phyloP scores from a whole-genome alignment of 2,329 filamentous ascomycete genomes.

The Calonectria naviculata region DNA sequence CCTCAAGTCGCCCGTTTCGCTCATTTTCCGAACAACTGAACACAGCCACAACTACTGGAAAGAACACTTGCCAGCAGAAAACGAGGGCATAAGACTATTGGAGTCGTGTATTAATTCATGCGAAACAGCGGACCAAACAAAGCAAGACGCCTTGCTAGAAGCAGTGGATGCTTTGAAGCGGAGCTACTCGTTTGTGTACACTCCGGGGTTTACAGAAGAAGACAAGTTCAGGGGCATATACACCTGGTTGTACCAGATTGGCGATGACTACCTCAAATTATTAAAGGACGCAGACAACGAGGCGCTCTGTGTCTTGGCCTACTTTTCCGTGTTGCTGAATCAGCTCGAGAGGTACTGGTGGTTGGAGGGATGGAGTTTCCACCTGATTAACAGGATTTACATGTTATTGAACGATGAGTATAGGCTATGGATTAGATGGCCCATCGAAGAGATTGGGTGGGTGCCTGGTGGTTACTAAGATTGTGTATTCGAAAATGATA shows the following conservation, averaged over 20 bases:
- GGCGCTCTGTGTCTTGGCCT: conserved; percentile 14
- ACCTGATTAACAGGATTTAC: conserved; percentile 12
- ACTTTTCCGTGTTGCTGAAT: conserved; percentile 6
- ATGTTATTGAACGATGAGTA: conserved; percentile 15
- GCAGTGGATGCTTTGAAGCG: conserved; percentile 2
- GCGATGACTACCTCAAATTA: background rate
- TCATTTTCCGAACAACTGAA: conserved; percentile 2
- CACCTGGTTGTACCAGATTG: conserved; percentile 6
- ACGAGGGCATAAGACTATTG: background rate
- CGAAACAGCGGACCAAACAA: background rate
- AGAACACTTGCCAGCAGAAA: background rate
- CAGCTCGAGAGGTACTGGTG: conserved; percentile 13
- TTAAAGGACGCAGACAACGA: conserved; percentile 15
- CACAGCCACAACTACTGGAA: background rate
- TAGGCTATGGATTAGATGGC: conserved; percentile 17
- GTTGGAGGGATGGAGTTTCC: conserved; percentile 15
- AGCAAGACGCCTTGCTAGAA: background rate
- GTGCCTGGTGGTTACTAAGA: conserved; percentile 3
- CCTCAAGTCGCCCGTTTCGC: background rate
- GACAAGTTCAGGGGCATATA: conserved; percentile 1
- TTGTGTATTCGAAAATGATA: background rate
- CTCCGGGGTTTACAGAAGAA: background rate
- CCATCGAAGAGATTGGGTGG: conserved; percentile 20
- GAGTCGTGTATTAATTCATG: background rate
- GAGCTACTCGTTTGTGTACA: conserved; percentile 3